Evolutionary conservation across 768 basidiomycete genomes (phyloP).

Genomic region (Tylopilus cervinicoccineus): DNA sequence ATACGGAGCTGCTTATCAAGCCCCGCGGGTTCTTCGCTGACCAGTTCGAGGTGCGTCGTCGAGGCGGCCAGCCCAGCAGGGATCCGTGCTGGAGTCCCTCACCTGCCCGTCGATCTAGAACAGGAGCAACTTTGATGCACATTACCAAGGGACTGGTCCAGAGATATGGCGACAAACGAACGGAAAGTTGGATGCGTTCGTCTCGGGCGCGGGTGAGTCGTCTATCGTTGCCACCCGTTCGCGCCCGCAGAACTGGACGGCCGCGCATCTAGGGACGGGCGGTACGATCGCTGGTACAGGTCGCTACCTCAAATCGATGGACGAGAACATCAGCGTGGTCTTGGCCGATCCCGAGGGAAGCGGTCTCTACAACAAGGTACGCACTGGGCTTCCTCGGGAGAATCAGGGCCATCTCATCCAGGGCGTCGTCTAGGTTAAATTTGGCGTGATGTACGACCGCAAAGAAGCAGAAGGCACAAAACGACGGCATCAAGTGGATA

Average conservation of each 20-base stretch:
- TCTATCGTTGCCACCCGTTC: neutral
- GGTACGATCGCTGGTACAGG: conserved; percentile 91
- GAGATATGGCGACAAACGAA: conserved; percentile 94
- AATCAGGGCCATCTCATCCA: neutral
- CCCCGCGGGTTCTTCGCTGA: conserved; percentile 92
- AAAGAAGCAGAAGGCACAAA: conserved; percentile 93
- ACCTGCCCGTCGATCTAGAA: conserved; percentile 41
- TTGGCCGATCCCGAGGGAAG: conserved; percentile 93
- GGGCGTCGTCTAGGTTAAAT: conserved; percentile 58
- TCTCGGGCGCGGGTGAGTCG: conserved; percentile 77
- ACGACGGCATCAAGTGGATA: conserved; percentile 91
- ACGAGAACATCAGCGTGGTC: conserved; percentile 61
- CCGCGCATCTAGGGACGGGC: conserved; percentile 68
- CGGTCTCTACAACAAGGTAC: conserved; percentile 90
- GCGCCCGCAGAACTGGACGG: neutral
- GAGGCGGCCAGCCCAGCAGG: neutral
- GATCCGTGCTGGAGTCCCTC: neutral
- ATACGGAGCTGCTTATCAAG: conserved; percentile 42
- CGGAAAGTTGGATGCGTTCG: conserved; percentile 77
- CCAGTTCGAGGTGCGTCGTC: conserved; percentile 72
- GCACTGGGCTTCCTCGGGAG: neutral
- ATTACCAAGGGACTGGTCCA: conserved; percentile 85
- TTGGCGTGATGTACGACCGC: conserved; percentile 93
- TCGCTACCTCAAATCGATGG: conserved; percentile 71
- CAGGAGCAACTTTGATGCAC: conserved; percentile 84